Base-by-base conservation (phyloP, 805 yeast genomes). In the Candida insectorum region DNA sequence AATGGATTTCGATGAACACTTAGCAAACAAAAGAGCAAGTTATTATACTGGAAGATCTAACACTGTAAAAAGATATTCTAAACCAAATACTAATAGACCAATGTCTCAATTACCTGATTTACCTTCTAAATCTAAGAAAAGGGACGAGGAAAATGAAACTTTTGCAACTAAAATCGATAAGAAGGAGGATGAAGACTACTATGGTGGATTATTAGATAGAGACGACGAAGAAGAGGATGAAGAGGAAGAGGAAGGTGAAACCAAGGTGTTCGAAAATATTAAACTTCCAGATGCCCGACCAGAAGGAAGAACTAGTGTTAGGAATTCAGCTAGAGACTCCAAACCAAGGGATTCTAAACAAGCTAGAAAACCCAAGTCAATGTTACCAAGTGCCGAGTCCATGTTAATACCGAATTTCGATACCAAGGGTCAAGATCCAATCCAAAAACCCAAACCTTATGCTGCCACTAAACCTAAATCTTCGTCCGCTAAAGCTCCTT, bases 181-280 rank as follows among this genome's bases (percentile, higher is more conserved):
- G 23, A 44, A 48, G 14, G 44, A 39, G 3, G 38, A 30, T 14
- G 45, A 32, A 10, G 43, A 43, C 26, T 43, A 39, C 22, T 39
- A 39, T 28, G 47, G 47, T 16, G 47, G 43, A 6, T 34, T 43
- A 23, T 34, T 39, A 26, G 45, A 39, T 16, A 45, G 36, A 15
- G 48, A 40, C 15, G 44, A 39, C 21, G 50, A 48, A 16, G 58
- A 60, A 2, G 56, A 49, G n/a, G 47, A 48, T 21, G 52, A 38
- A 21, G 34, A 33, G 13, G 56, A 61, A 4, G 62, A 53, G 11
- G 48, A 47, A 22, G 56, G 56, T 17, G 44, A 43, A 12, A 36
- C 33, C 8, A 31, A 43, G 16, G 58, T 68, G 17, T 71, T 73
- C 51, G 76, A 71, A 40, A 60, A 60, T 34, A 61, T 71, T 40